Evolutionary conservation across 2,329 filamentous ascomycete species (phyloP).

Genomic region (Talaromyces verruculosus): DNA sequence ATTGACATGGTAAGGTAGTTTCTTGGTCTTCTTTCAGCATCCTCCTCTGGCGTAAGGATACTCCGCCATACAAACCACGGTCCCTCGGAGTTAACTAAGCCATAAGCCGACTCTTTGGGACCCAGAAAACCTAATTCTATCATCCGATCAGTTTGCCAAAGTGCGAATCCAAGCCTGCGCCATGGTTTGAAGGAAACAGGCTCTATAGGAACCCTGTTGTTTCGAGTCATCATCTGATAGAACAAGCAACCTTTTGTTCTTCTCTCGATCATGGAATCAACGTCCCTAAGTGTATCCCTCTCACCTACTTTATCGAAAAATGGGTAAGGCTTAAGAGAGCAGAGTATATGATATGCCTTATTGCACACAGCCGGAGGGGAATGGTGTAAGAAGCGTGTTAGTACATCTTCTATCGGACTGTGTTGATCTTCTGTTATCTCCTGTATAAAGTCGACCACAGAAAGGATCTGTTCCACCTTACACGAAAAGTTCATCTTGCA

Average conservation of each 20-base stretch:
- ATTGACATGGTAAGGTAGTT: background rate
- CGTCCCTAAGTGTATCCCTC: background rate
- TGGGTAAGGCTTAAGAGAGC: background rate
- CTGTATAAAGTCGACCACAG: background rate
- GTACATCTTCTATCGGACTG: background rate
- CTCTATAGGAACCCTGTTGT: background rate
- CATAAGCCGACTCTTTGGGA: background rate
- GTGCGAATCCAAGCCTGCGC: constrained; percentile 6
- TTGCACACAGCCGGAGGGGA: background rate
- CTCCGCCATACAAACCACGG: constrained; percentile 7
- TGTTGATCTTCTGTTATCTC: constrained; percentile 2
- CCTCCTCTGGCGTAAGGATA: constrained; percentile 16
- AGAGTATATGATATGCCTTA: constrained; percentile 1
- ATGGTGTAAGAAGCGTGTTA: constrained; percentile 1
- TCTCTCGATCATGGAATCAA: background rate
- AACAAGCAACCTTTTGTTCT: background rate
- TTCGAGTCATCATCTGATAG: background rate
- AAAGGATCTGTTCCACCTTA: constrained; percentile 1
- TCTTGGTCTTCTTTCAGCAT: background rate
- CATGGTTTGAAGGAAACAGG: constrained; percentile 5
- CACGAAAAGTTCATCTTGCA: background rate
- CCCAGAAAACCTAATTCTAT: background rate
- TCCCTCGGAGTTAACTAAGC: background rate
- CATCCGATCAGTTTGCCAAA: constrained; percentile 9
- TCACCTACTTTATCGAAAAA: background rate